Base-by-base conservation (phyloP, 495 filamentous ascomycete species). In the Cercophora sp. region DNA sequence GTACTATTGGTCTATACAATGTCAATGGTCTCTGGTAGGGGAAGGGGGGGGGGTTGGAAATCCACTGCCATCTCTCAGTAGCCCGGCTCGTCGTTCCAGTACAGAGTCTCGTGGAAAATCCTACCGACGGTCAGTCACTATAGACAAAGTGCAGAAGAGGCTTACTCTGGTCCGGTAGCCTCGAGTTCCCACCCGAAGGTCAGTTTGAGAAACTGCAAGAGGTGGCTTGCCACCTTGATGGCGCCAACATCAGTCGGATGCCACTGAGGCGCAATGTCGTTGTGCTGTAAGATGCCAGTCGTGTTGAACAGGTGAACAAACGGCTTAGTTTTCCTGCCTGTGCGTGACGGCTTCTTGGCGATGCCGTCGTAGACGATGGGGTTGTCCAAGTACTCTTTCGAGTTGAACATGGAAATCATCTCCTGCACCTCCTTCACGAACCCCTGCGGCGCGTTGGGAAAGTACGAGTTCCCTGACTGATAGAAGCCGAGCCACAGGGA, bases 261-360 rank as follows among this genome's bases (percentile, higher is more conserved):
- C 55, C 71, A 83, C 59, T 72, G 70, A 10, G 83, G 85, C 4
- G 71, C 79, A 47, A 85, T 83, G 57, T 86, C 84, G 50, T 86
- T 86, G 56, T 88, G 83, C 58, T 86, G 82, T 55, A 88, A 52
- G 25, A 86, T 81, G 2, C 84, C 85, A 13, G 72, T 79, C 2
- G 82, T 86, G 61, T 84, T 80, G 63, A 87, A 87, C 56, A 83
- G 83, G 65, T 85, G 79, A 23, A 88, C 82, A 48, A 83, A 87
- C 0, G 78, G 72, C 31, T 71, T 61, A 11, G 61, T 58, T 10
- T 10, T 60, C 41, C 55, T 62, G 45, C 68, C 63, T 1, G 63
- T 66, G 5, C 39, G 65, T 20, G 61, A 68, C 10, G 60, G 71
- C 43, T 65, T 67, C 56, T 73, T 73, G 16, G 63, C 74, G 23